Conservation (phyloP, 306 rosid genomes). For the Castanea mollissima region DNA sequence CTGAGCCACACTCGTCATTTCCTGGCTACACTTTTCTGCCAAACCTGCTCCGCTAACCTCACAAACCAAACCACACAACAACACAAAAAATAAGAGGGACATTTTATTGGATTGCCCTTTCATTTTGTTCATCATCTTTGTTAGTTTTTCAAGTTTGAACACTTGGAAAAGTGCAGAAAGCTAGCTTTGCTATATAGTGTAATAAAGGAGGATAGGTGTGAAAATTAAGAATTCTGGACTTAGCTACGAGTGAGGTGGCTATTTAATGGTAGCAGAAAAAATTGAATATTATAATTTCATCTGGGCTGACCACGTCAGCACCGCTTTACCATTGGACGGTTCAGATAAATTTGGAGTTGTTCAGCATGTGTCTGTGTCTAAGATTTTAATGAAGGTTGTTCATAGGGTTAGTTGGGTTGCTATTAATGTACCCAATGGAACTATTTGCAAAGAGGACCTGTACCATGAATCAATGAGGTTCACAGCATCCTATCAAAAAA, state of each 20-base stretch:
- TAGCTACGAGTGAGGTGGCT: neutral
- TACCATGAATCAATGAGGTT: constrained; percentile 13
- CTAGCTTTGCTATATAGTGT: neutral
- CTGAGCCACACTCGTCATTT: constrained; percentile 41
- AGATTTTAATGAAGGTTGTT: constrained; percentile 23
- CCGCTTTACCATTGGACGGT: neutral
- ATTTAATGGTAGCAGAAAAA: neutral
- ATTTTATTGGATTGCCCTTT: neutral
- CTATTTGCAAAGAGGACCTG: neutral
- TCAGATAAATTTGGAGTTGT: neutral
- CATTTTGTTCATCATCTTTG: neutral
- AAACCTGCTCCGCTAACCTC: neutral
- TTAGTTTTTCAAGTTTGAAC: neutral
- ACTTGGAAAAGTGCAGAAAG: neutral
- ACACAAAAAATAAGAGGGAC: neutral
- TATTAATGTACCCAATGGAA: neutral
- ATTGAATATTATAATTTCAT: neutral
- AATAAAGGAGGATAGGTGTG: neutral
- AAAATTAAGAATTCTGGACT: neutral
- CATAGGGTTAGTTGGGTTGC: constrained; percentile 27
- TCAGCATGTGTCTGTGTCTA: neutral
- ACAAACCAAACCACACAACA: neutral
- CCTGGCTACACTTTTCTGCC: constrained; percentile 36
- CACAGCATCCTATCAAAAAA: neutral
- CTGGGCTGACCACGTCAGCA: neutral